Percentiles rank a stretch among this genome's conserved stretches.
phyloP scores from a whole-genome alignment of 768 basidiomycete genomes.

The Boletus coccyginus region DNA sequence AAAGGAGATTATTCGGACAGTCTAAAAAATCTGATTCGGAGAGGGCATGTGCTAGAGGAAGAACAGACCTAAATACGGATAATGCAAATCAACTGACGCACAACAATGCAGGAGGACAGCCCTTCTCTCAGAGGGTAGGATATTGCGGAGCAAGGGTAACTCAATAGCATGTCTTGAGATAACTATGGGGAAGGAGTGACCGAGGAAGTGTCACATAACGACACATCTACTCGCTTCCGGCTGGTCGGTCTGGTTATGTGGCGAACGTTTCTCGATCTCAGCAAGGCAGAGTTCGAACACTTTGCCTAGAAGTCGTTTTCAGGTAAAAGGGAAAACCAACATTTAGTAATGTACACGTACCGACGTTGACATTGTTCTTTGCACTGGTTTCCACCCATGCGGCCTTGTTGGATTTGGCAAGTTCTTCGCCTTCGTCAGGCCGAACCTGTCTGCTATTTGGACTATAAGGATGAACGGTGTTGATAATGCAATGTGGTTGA shows the following conservation, averaged over 20 bases:
- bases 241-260: constrained; percentile 45
- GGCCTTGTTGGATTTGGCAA: constrained; percentile 70
- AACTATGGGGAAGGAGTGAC: constrained; percentile 13
- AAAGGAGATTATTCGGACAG: constrained; percentile 30
- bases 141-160: constrained; percentile 33
- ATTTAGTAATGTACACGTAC: constrained; percentile 47
- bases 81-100: constrained; percentile 33
- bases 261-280: constrained; percentile 77
- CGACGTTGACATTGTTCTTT: constrained; percentile 81
- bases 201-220: constrained; percentile 47
- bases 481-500: constrained; percentile 7
- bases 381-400: constrained; percentile 90
- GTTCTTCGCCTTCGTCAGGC: constrained; percentile 65
- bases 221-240: constrained; percentile 44
- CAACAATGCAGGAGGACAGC: constrained; percentile 27
- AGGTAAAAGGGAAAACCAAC: not conserved
- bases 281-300: constrained; percentile 83
- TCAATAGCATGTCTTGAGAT: constrained; percentile 23
- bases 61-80: constrained; percentile 35
- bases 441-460: constrained; percentile 66
- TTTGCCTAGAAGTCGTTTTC: constrained; percentile 46
- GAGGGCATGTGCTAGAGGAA: constrained; percentile 18
- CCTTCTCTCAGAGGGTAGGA: constrained; percentile 24
- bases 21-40: constrained; percentile 29
- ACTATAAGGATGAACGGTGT: constrained; percentile 31